Percentiles rank a stretch among this genome's conserved stretches.
Evolutionary conservation across 2,329 filamentous ascomycete genomes (phyloP).

Genomic region (Cordyceps farinosa): DNA sequence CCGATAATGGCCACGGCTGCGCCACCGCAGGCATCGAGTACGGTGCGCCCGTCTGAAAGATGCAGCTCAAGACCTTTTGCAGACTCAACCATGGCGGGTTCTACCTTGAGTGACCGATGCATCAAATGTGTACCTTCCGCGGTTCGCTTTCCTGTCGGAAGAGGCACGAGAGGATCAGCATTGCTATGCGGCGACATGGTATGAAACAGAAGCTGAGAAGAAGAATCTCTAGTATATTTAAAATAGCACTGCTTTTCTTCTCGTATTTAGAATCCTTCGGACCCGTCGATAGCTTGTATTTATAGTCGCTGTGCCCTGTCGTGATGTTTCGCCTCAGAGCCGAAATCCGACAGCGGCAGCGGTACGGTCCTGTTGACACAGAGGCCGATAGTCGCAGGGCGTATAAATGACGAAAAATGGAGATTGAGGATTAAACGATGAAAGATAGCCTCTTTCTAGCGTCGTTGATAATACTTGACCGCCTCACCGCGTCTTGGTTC

Average conservation of each 20-base stretch:
- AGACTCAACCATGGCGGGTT: conserved; percentile 36
- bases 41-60: conserved; percentile 30
- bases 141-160: background rate
- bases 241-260: background rate
- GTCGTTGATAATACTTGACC: background rate
- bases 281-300: background rate
- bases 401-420: background rate
- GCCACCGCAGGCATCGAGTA: conserved; percentile 36
- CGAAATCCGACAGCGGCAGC: conserved; percentile 14
- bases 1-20: conserved; percentile 58
- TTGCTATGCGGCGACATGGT: conserved; percentile 22
- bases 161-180: conserved; percentile 14
- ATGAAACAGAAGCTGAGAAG: background rate
- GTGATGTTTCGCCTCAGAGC: background rate
- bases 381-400: background rate
- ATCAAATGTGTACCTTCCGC: conserved; percentile 25
- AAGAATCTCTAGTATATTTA: background rate
- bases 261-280: too few species aligned
- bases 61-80: conserved; percentile 38
- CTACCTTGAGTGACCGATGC: conserved; percentile 32
- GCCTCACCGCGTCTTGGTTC: background rate
- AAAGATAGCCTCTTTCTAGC: background rate
- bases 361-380: background rate
- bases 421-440: background rate
- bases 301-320: background rate